Conservation (phyloP, 495 filamentous ascomycete species). For the Xylaria castorea region DNA sequence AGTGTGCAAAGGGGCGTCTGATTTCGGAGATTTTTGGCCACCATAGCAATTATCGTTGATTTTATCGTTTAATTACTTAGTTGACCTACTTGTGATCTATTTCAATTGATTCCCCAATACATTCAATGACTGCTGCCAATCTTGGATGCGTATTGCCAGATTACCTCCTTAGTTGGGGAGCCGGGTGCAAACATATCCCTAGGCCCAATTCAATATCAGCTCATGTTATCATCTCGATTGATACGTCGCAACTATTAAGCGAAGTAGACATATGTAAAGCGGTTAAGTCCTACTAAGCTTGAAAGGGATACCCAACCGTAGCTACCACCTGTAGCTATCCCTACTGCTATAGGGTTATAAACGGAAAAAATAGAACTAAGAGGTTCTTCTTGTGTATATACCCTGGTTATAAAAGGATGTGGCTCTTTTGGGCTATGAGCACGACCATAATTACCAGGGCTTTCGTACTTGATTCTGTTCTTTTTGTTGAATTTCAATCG, state of each 20-base stretch:
- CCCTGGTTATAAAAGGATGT: neutral
- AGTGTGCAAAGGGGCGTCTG: too few relatives aligned
- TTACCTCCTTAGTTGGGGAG: too few relatives aligned
- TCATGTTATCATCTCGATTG: neutral
- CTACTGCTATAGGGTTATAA: slow-evolving; percentile 9
- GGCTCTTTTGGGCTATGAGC: slow-evolving; percentile 1
- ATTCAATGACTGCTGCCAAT: too few relatives aligned
- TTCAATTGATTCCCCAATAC: too few relatives aligned
- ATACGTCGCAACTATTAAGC: neutral
- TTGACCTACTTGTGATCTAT: too few relatives aligned
- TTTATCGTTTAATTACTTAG: too few relatives aligned
- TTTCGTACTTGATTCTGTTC: neutral
- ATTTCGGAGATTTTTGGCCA: too few relatives aligned
- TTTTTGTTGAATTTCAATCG: neutral
- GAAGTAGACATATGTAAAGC: neutral
- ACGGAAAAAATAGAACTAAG: neutral
- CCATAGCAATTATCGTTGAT: too few relatives aligned
- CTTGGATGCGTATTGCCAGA: too few relatives aligned
- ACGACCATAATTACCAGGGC: neutral
- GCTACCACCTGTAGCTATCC: neutral
- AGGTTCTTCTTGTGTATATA: neutral
- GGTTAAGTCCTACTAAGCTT: neutral
- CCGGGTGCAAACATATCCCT: too few relatives aligned
- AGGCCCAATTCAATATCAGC: too few relatives aligned
- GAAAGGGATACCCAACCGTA: slow-evolving; percentile 16